Evolutionary conservation across 768 basidiomycete species (phyloP), one percentile per base, ranked within the genome.

Genomic region (Sarcodon aspratus): DNA sequence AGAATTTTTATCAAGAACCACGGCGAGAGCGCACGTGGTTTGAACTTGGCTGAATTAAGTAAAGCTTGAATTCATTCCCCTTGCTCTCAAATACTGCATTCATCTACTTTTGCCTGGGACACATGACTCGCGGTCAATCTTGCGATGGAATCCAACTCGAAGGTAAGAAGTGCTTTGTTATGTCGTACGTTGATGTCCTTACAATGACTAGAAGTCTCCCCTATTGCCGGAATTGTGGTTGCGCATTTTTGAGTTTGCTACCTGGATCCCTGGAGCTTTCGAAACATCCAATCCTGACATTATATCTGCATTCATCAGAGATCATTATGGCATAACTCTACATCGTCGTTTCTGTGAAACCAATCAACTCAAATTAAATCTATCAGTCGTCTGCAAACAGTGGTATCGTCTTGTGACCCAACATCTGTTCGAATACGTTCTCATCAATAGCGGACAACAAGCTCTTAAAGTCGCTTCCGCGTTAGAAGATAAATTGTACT

Each of bases 361-460:
- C 10, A 51, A 52, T 9, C 46, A 52, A 35, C 42, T 48, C 21
- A 51, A 53, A 51, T 49, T 55, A 9, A 17, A 48, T 11, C 40
- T 46, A 15, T 45, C 47, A 18, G 48, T 52, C n/a, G 56, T 57
- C 17, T 57, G 47, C 45, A 52, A 53, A 47, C 36, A 33, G 5
- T 57, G 56, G 56, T 31, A 45, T 17, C 21, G 47, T 0, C 43
- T 57, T 7, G 48, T 33, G n/a, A 36, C 37, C 32, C 37, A 54
- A 21, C 53, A 46, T 31, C 47, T 57, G 27, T 53, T 49, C 48
- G 37, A 49, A 31, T 55, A 57, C 34, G 9, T 57, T 7, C 32
- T 55, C 5, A 13, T 57, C 46, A 53, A 51, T 44, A 52, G 50
- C 33, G 56, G 50, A 8, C 50, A 52, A 7, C 56, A 57, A 13